Conservation (phyloP, 176 grass and related monocot species). For the Tillandsia fasciculata region DNA sequence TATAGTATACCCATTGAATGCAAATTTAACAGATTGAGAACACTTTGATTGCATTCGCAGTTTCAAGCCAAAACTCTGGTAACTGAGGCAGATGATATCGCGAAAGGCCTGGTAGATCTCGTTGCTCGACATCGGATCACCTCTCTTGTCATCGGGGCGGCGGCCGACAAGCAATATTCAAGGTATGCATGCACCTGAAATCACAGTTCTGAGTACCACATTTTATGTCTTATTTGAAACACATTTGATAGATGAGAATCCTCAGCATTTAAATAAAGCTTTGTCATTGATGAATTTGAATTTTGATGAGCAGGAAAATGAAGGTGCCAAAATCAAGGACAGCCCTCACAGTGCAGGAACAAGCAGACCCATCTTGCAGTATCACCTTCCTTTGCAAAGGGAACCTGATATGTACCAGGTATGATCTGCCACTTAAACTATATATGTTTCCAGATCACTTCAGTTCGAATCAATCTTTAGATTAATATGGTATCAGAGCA, state of each 20-base stretch:
- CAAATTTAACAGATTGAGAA: background rate
- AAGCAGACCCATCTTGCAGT: constrained; percentile 47
- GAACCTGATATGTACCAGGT: constrained; percentile 57
- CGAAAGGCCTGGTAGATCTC: constrained; percentile 50
- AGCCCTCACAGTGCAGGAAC: constrained; percentile 38
- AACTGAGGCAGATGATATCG: constrained; percentile 49
- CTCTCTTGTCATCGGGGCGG: constrained; percentile 60
- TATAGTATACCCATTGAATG: background rate
- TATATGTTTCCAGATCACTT: too few species aligned
- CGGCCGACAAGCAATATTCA: constrained; percentile 31
- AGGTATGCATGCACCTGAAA: constrained; percentile 16
- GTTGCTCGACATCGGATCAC: constrained; percentile 40
- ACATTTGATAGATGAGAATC: too few species aligned
- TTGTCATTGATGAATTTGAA: constrained; percentile 11
- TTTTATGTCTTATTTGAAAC: too few species aligned
- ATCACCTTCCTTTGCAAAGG: constrained; percentile 67
- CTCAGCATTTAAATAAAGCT: too few species aligned
- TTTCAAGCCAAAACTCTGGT: constrained; percentile 35
- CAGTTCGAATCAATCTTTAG: background rate
- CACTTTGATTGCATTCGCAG: constrained; percentile 22
- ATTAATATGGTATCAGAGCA: background rate
- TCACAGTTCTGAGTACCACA: too few species aligned
- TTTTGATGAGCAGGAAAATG: constrained; percentile 34
- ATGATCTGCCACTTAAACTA: constrained; percentile 6
- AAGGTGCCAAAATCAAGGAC: constrained; percentile 50